A percentile compares a stretch with the other conserved stretches of the same genome.
phyloP scores from a whole-genome alignment of 1,284 basidiomycete species.

The Amylostereum areolatum region DNA sequence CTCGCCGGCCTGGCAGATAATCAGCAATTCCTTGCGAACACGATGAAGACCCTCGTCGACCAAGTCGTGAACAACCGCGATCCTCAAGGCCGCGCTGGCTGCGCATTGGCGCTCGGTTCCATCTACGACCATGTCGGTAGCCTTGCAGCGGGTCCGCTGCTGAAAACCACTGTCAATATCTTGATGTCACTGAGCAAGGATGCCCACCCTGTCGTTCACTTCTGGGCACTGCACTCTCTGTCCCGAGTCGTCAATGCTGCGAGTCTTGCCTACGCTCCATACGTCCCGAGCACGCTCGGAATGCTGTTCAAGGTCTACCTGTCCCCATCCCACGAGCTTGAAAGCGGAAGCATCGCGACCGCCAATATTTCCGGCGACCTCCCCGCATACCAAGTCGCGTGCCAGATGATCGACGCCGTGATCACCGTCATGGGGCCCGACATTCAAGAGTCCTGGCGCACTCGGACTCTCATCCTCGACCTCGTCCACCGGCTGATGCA shows the following conservation, averaged over 20 bases:
- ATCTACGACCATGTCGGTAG: slow-evolving; percentile 93
- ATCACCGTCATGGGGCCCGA: slow-evolving; percentile 95
- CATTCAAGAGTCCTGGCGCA: slow-evolving; percentile 83
- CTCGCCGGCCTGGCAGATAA: slow-evolving; percentile 83
- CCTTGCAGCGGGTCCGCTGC: slow-evolving; percentile 85
- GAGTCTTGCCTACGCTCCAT: slow-evolving; percentile 87
- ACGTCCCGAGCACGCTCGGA: slow-evolving; percentile 83
- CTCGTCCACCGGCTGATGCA: slow-evolving; percentile 82
- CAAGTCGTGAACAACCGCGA: slow-evolving; percentile 96
- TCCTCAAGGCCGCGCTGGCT: slow-evolving; percentile 90
- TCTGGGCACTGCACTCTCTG: slow-evolving; percentile 85
- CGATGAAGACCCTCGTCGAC: slow-evolving; percentile 91
- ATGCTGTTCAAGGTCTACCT: slow-evolving; percentile 91
- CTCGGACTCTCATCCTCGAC: slow-evolving; percentile 77
- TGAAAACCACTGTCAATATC: slow-evolving; percentile 96
- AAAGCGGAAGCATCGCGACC: slow-evolving; percentile 82
- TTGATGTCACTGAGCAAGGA: slow-evolving; percentile 94
- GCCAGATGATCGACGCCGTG: slow-evolving; percentile 88
- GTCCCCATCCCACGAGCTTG: slow-evolving; percentile 89
- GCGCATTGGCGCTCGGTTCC: slow-evolving; percentile 89
- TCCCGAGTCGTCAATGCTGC: slow-evolving; percentile 88
- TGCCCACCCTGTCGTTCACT: slow-evolving; percentile 96
- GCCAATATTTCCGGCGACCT: slow-evolving; percentile 88
- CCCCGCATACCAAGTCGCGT: slow-evolving; percentile 88
- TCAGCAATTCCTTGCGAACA: slow-evolving; percentile 71